Percentiles rank a stretch among this genome's conserved stretches.
Conservation (phyloP, 345 rosid species). For the Aegle marmelos region DNA sequence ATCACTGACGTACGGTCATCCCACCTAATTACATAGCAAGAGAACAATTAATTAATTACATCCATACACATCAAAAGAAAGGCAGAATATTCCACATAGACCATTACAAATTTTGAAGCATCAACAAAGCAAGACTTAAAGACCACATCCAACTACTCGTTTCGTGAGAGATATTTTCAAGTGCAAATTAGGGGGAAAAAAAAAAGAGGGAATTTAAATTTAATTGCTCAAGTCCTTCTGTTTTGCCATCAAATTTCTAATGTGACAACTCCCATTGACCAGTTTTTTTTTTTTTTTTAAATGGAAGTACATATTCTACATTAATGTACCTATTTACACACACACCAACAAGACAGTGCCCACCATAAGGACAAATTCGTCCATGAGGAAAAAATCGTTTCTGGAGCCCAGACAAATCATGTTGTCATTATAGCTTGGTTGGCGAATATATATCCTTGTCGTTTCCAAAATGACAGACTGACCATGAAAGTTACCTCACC, state of each 20-base stretch:
- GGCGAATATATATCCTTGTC: slow-evolving; percentile 47
- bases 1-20: slow-evolving; percentile 62
- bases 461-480: slow-evolving; percentile 32
- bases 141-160: too few species aligned
- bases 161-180: too few species aligned
- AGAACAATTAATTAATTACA: neutral
- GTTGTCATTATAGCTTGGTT: slow-evolving; percentile 34
- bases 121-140: too few species aligned
- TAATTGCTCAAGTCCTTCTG: neutral
- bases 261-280: too few species aligned
- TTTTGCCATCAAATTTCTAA: neutral
- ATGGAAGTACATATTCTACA: too few species aligned
- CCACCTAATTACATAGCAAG: slow-evolving; percentile 45
- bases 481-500: slow-evolving; percentile 30
- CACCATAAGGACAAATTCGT: slow-evolving; percentile 15
- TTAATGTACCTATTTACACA: neutral
- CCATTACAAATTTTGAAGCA: too few species aligned
- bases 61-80: neutral
- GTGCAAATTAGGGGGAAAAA: too few species aligned
- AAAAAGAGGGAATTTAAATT: too few species aligned
- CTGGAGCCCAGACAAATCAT: slow-evolving; percentile 35
- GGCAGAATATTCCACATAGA: too few species aligned
- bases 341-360: neutral
- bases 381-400: slow-evolving; percentile 1
- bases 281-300: too few species aligned